phyloP scores from a whole-genome alignment of 1,284 basidiomycete species.

The Porodaedalea pini region DNA sequence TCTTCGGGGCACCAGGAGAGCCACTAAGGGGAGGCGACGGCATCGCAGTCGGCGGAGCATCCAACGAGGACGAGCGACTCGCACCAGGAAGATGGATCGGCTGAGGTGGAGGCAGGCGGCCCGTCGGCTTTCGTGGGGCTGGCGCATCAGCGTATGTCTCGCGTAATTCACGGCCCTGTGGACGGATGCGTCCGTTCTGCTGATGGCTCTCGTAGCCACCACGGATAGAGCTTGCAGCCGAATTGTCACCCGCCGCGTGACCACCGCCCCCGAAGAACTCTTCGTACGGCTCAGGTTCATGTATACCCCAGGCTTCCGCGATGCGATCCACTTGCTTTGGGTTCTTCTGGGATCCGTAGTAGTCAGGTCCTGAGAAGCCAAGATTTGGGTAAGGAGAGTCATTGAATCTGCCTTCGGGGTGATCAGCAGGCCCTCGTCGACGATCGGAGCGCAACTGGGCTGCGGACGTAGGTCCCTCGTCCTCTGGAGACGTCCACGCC shows the following conservation, averaged over 20 bases:
- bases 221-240: slow-evolving; percentile 61
- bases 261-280: slow-evolving; percentile 80
- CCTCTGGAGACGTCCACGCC: slow-evolving; percentile 61
- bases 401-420: slow-evolving; percentile 22
- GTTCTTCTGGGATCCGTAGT: slow-evolving; percentile 47
- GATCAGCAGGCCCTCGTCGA: slow-evolving; percentile 25
- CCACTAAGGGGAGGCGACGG: slow-evolving; percentile 38
- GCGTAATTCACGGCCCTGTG: slow-evolving; percentile 40
- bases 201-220: slow-evolving; percentile 35
- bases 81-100: slow-evolving; percentile 66
- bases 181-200: slow-evolving; percentile 9
- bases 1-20: slow-evolving; percentile 44
- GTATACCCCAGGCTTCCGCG: slow-evolving; percentile 84
- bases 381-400: slow-evolving; percentile 52
- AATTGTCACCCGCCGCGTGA: slow-evolving; percentile 44
- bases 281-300: slow-evolving; percentile 83
- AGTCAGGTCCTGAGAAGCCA: slow-evolving; percentile 39
- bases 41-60: slow-evolving; percentile 32
- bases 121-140: slow-evolving; percentile 30
- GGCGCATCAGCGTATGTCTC: slow-evolving; percentile 41
- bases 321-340: slow-evolving; percentile 74
- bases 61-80: slow-evolving; percentile 24
- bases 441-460: slow-evolving; percentile 32
- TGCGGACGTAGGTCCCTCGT: slow-evolving; percentile 33
- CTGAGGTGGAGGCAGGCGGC: slow-evolving; percentile 71